phyloP scores from a whole-genome alignment of 495 filamentous ascomycete genomes.

The Xylaria cubensis region DNA sequence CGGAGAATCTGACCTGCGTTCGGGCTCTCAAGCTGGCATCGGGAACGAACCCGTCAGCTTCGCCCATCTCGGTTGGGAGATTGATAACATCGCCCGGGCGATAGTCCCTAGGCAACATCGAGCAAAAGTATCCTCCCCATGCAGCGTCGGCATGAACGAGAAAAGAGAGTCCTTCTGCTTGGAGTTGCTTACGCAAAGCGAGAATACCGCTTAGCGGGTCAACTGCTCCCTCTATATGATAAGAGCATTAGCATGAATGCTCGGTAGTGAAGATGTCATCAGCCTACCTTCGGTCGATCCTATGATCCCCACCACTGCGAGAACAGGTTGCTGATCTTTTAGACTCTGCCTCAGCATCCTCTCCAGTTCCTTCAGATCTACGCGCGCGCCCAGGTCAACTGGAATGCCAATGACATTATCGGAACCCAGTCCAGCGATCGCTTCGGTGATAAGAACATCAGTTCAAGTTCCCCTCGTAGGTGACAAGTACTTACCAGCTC shows the following conservation, averaged over 20 bases:
- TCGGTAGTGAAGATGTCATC: conserved; percentile 21
- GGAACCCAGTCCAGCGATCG: conserved; percentile 53
- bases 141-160: conserved; percentile 55
- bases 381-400: conserved; percentile 48
- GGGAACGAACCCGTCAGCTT: conserved; percentile 42
- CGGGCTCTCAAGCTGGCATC: conserved; percentile 39
- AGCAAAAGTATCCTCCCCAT: conserved; percentile 60
- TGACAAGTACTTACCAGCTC: conserved; percentile 39
- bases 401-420: conserved; percentile 46
- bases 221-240: conserved; percentile 44
- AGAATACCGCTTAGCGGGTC: conserved; percentile 49
- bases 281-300: conserved; percentile 39
- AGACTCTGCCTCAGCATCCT: conserved; percentile 40
- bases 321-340: conserved; percentile 42
- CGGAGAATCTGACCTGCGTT: conserved; percentile 33
- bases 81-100: conserved; percentile 32
- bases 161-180: conserved; percentile 50
- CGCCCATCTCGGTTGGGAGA: conserved; percentile 30
- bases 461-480: neutral
- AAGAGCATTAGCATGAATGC: neutral
- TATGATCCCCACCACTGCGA: conserved; percentile 37
- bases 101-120: conserved; percentile 45
- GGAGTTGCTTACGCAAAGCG: conserved; percentile 45
- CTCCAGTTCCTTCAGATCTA: conserved; percentile 45
- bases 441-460: conserved; percentile 28